Evolutionary conservation across 2,329 filamentous ascomycete species (phyloP).

Genomic region (Nemania abortiva): DNA sequence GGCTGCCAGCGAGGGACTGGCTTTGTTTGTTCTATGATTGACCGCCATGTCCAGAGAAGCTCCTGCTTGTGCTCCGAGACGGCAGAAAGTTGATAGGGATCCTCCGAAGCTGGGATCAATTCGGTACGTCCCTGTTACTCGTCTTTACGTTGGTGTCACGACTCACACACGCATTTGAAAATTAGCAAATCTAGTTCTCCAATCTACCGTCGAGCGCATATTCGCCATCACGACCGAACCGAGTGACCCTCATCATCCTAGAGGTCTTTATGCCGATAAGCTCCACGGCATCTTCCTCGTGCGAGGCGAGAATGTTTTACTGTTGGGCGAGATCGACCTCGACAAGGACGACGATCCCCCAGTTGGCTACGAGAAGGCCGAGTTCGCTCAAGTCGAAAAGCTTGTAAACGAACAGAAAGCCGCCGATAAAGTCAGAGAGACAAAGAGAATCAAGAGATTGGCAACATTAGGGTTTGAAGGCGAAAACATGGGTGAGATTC

Average conservation of each 20-base stretch:
- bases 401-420: constrained; percentile 79
- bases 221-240: constrained; percentile 64
- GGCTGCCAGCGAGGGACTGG: constrained; percentile 50
- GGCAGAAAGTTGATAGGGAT: constrained; percentile 95
- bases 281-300: constrained; percentile 90
- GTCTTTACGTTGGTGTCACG: neutral
- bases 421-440: constrained; percentile 78
- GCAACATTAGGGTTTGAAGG: constrained; percentile 87
- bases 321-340: constrained; percentile 95
- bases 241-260: constrained; percentile 52
- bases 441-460: constrained; percentile 76
- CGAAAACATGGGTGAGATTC: constrained; percentile 81
- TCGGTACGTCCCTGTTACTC: constrained; percentile 71
- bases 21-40: constrained; percentile 40
- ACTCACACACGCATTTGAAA: constrained; percentile 26
- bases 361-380: constrained; percentile 72
- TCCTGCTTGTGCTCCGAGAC: constrained; percentile 90
- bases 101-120: constrained; percentile 96
- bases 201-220: constrained; percentile 90
- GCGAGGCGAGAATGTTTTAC: constrained; percentile 94
- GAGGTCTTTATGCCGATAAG: constrained; percentile 82
- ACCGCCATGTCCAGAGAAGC: constrained; percentile 77
- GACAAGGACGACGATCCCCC: constrained; percentile 94
- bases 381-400: constrained; percentile 76
- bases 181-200: constrained; percentile 91